These are phyloP conservation scores for Nicotiana obtusifolia DNA, from an alignment of 257 asterid species.

Conservation along the genomic window DNA sequence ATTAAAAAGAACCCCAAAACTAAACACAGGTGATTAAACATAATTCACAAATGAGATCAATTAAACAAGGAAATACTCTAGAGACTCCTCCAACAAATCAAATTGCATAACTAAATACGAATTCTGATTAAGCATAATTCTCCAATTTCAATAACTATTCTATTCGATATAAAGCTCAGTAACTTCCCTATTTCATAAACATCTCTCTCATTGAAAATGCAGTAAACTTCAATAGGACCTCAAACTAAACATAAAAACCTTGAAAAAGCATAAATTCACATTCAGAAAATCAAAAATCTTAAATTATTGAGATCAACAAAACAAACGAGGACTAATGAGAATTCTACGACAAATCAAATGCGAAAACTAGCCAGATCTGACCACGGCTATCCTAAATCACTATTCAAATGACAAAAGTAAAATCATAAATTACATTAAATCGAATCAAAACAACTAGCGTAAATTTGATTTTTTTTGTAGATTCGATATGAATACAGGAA, in stretches of 20 bases:
- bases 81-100: neutral
- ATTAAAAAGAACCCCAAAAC: neutral
- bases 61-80: neutral
- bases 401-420: conserved; percentile 17
- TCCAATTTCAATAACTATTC: neutral
- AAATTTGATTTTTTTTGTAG: neutral
- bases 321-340: neutral
- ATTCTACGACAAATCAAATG: conserved; percentile 11
- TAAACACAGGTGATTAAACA: neutral
- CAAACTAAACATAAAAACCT: neutral
- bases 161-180: neutral
- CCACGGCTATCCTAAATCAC: conserved; percentile 12
- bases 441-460: too few species aligned
- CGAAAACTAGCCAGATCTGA: conserved; percentile 38
- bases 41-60: neutral
- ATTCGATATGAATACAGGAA: neutral
- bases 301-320: conserved; percentile 5
- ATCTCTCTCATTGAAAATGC: neutral
- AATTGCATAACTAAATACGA: neutral
- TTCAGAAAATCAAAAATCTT: neutral
- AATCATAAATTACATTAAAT: conserved; percentile 4
- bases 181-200: neutral
- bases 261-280: neutral
- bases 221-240: neutral
- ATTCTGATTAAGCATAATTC: neutral